phyloP scores from a whole-genome alignment of 257 asterid genomes.

The Solanum arcanum region DNA sequence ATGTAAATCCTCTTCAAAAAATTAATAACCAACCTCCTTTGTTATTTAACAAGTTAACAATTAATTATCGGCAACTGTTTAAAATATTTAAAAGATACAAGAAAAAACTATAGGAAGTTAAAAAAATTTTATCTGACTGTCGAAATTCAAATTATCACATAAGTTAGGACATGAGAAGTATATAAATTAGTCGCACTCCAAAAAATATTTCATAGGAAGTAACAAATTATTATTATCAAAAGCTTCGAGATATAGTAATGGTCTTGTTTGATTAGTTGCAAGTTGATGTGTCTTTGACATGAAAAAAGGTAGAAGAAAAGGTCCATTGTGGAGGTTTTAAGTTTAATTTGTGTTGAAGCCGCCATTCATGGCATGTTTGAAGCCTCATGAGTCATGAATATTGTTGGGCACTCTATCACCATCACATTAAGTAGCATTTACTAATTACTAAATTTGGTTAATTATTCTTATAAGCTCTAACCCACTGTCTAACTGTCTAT shows the following conservation, averaged over 20 bases:
- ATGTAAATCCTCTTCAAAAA: not conserved
- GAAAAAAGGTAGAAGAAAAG: not conserved
- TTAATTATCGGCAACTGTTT: rapidly evolving
- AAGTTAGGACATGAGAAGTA: not conserved
- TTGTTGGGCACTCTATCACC: not conserved
- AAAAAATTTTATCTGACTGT: not conserved
- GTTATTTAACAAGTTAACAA: not conserved
- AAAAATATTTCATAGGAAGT: not conserved
- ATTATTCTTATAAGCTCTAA: not conserved
- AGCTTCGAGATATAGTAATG: not conserved
- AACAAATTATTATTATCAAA: not conserved
- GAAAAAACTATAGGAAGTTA: rapidly evolving
- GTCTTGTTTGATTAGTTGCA: not conserved
- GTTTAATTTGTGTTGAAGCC: not conserved
- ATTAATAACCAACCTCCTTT: not conserved
- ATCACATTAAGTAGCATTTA: not conserved
- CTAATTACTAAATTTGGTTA: not conserved
- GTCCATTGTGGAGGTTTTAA: not conserved
- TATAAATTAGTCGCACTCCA: not conserved
- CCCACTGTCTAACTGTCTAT: not conserved
- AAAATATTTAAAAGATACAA: not conserved
- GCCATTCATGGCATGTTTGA: not conserved
- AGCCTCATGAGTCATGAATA: not conserved
- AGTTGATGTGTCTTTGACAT: not conserved
- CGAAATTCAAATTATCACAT: not conserved